Percentiles rank a stretch among this genome's conserved stretches.
These are phyloP conservation scores for Ambrosia artemisiifolia DNA, from an alignment of 129 eudicot species.

Conservation along the genomic window DNA sequence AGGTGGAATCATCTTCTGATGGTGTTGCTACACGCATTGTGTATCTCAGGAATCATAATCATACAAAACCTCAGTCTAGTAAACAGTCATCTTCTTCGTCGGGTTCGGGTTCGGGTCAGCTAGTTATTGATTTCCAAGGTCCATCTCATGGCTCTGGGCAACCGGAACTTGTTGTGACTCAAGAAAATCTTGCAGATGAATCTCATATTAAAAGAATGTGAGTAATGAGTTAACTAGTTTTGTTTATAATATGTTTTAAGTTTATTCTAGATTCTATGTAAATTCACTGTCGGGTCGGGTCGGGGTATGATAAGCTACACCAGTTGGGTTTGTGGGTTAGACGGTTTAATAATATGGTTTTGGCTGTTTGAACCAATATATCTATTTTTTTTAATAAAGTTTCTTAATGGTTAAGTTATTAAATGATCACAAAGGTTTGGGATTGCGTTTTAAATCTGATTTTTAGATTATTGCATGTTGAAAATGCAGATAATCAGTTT, in stretches of 20 bases:
- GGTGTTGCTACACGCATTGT: constrained; percentile 73
- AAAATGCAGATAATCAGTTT: no score
- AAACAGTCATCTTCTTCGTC: constrained; percentile 50
- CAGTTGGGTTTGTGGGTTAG: no score
- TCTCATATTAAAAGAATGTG: constrained; percentile 57
- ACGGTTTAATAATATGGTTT: no score
- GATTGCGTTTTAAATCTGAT: no score
- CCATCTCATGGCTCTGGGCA: constrained; percentile 37
- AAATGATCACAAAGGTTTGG: no score
- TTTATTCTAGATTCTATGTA: no score
- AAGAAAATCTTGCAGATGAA: constrained; percentile 59
- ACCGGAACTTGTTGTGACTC: constrained; percentile 15
- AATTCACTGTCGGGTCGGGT: not conserved
- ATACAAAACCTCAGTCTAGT: constrained; percentile 66
- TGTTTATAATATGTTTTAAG: not conserved
- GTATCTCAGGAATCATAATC: constrained; percentile 60
- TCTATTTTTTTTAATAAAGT: not conserved
- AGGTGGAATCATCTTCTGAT: constrained; percentile 55
- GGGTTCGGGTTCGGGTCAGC: constrained; percentile 30
- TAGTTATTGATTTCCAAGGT: constrained; percentile 25
- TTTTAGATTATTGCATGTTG: no score
- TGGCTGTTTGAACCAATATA: no score
- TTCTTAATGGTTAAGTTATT: not conserved
- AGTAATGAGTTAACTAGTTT: constrained; percentile 22
- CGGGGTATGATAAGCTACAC: not conserved